Evolutionary conservation across 2,329 filamentous ascomycete genomes (phyloP).

Genomic region (Tympanopsis confertula): DNA sequence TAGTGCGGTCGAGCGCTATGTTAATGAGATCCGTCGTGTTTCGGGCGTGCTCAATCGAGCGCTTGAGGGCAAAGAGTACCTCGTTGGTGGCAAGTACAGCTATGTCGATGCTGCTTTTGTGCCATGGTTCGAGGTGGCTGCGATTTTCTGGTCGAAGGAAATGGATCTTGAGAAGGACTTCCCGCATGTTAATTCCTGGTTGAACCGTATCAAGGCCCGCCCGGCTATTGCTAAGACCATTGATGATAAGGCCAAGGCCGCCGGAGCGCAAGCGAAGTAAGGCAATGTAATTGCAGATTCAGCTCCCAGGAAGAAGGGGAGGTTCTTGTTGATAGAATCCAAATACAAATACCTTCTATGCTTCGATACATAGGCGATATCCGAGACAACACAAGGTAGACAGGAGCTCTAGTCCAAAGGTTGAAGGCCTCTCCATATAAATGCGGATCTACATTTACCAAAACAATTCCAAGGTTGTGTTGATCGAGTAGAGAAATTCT

Average conservation of each 20-base stretch:
- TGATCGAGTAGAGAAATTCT: too few species aligned
- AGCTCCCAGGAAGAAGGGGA: background rate
- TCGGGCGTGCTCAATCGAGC: slow-evolving; percentile 28
- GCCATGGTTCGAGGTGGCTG: slow-evolving; percentile 12
- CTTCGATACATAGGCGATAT: too few species aligned
- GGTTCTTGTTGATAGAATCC: too few species aligned
- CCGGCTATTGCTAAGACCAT: background rate
- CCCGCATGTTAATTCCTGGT: slow-evolving; percentile 15
- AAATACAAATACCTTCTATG: too few species aligned
- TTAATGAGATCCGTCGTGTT: slow-evolving; percentile 31
- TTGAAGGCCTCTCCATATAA: too few species aligned
- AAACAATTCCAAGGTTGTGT: too few species aligned
- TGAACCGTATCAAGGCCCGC: slow-evolving; percentile 7
- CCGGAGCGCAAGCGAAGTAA: background rate
- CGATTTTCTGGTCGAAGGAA: background rate
- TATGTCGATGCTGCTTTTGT: slow-evolving; percentile 26
- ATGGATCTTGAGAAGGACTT: slow-evolving; percentile 15
- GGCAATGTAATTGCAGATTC: background rate
- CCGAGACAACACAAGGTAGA: too few species aligned
- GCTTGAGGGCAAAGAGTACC: slow-evolving; percentile 19
- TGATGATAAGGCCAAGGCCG: background rate
- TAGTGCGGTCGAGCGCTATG: slow-evolving; percentile 31
- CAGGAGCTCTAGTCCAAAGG: too few species aligned
- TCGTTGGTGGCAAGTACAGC: slow-evolving; percentile 28
- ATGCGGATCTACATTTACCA: too few species aligned